Percentiles rank a stretch among this genome's conserved stretches.
These are phyloP conservation scores for Mycena polygramma DNA, from an alignment of 768 basidiomycete species.

Conservation along the genomic window DNA sequence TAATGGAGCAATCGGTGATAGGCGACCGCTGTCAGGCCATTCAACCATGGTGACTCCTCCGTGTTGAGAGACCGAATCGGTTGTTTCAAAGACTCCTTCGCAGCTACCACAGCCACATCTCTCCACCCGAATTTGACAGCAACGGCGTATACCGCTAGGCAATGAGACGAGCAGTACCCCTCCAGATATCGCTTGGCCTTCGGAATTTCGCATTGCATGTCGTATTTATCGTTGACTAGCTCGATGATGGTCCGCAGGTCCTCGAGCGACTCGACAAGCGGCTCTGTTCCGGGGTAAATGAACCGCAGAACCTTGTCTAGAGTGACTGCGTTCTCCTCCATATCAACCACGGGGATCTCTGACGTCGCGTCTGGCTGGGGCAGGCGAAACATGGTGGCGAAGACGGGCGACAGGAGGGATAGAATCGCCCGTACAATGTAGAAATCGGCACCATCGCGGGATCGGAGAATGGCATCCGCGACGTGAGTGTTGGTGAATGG, in stretches of 20 bases:
- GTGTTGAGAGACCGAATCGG: too few relatives aligned
- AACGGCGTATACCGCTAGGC: background rate
- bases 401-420: background rate
- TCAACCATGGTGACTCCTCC: background rate
- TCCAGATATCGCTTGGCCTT: background rate
- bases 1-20: background rate
- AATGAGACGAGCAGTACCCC: background rate
- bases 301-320: background rate
- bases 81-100: conserved; percentile 2
- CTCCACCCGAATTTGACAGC: background rate
- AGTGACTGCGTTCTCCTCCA: background rate
- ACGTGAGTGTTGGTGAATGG: background rate
- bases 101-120: background rate
- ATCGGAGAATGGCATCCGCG: background rate
- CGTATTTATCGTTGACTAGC: conserved; percentile 2
- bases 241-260: conserved; percentile 4
- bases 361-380: background rate
- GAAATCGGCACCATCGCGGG: background rate
- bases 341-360: background rate
- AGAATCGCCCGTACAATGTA: background rate
- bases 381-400: background rate
- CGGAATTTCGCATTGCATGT: conserved; percentile 3
- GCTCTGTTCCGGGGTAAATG: background rate
- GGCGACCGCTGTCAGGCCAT: background rate
- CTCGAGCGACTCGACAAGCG: background rate